A percentile compares a stretch with the other conserved stretches of the same genome.
phyloP scores from a whole-genome alignment of 129 eudicot genomes.

The Gnaphalium uliginosum region DNA sequence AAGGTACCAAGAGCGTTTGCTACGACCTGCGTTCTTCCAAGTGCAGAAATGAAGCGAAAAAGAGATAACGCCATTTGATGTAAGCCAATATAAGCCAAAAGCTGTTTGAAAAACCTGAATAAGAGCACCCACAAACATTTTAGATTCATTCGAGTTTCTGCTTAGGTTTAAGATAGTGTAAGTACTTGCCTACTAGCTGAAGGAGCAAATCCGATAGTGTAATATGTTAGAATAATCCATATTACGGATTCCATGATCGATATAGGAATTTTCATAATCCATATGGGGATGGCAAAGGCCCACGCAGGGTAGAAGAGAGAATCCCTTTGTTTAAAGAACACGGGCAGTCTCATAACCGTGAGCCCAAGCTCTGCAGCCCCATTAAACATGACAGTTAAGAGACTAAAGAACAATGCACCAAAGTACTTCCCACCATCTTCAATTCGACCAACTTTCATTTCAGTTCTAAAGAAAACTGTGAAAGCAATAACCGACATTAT shows the following conservation, averaged over 20 bases:
- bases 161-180: background rate
- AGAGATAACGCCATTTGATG: slow-evolving; percentile 29
- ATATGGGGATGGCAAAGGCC: slow-evolving; percentile 23
- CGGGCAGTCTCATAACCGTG: slow-evolving; percentile 23
- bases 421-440: slow-evolving; percentile 27
- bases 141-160: background rate
- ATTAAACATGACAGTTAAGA: slow-evolving; percentile 25
- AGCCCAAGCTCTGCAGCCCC: slow-evolving; percentile 26
- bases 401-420: slow-evolving; percentile 27
- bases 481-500: slow-evolving; percentile 20
- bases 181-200: slow-evolving; percentile 11
- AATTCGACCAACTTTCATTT: slow-evolving; percentile 10
- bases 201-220: slow-evolving; percentile 29
- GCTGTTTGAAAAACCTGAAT: slow-evolving; percentile 24
- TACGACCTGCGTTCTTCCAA: slow-evolving; percentile 22
- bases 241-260: slow-evolving; percentile 19
- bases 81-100: slow-evolving; percentile 21
- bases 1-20: slow-evolving; percentile 19
- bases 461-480: slow-evolving; percentile 23
- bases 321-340: slow-evolving; percentile 32
- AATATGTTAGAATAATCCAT: slow-evolving; percentile 27
- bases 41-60: slow-evolving; percentile 20
- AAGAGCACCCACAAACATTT: background rate
- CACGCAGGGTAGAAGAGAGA: slow-evolving; percentile 20
- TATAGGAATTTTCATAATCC: slow-evolving; percentile 24